phyloP scores from a whole-genome alignment of 2,329 filamentous ascomycete genomes.

The Epichloe hybrida region DNA sequence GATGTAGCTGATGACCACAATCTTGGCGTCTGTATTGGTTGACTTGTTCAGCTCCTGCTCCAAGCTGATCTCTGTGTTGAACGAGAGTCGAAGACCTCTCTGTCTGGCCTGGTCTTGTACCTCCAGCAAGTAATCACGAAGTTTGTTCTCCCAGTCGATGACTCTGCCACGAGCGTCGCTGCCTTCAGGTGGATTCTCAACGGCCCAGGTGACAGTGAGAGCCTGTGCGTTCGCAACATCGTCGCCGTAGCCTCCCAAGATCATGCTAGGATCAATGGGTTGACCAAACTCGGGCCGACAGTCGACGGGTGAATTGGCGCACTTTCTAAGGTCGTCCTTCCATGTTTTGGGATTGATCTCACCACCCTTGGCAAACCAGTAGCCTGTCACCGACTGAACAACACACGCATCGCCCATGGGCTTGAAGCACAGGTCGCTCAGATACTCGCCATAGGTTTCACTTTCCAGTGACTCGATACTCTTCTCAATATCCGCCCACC shows the following conservation, averaged over 20 bases:
- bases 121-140: conserved; percentile 61
- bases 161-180: conserved; percentile 56
- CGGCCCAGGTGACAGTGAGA: conserved; percentile 86
- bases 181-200: conserved; percentile 71
- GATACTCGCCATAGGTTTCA: conserved; percentile 47
- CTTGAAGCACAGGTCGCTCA: conserved; percentile 88
- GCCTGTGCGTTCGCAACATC: conserved; percentile 63
- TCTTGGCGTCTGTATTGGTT: conserved; percentile 95
- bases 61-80: conserved; percentile 88
- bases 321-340: conserved; percentile 57
- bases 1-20: conserved; percentile 89
- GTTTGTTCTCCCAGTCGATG: conserved; percentile 76
- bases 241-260: conserved; percentile 67
- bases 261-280: conserved; percentile 70
- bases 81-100: conserved; percentile 75
- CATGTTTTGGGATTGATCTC: conserved; percentile 38
- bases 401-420: conserved; percentile 82
- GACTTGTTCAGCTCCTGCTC: conserved; percentile 96
- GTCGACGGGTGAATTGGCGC: conserved; percentile 64
- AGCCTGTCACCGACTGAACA: conserved; percentile 82
- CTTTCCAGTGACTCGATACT: conserved; percentile 63
- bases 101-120: conserved; percentile 67
- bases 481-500: conserved; percentile 89
- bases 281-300: conserved; percentile 85
- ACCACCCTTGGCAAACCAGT: conserved; percentile 54